Conservation (phyloP, 345 rosid genomes). For the Hevea brasiliensis region DNA sequence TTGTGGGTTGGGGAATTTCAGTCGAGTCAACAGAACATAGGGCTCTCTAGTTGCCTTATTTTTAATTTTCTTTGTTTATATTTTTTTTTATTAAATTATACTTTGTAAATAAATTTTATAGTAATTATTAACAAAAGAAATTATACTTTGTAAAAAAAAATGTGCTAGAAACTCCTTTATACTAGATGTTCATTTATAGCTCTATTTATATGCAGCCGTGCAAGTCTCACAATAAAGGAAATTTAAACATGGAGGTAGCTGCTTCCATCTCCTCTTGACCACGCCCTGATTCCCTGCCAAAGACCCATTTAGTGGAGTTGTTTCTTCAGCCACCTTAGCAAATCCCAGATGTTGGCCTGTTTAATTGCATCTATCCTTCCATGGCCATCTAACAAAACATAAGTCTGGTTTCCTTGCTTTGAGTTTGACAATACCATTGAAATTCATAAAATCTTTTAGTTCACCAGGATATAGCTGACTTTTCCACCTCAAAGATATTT, state of each 20-base stretch:
- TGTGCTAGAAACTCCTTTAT: too few species aligned
- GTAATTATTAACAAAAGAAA: too few species aligned
- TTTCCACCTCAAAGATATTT: conserved; percentile 18
- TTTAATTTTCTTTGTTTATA: too few species aligned
- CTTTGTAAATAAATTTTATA: too few species aligned
- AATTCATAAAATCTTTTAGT: conserved; percentile 37
- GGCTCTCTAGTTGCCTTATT: too few species aligned
- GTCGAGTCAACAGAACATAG: too few species aligned
- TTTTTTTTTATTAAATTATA: too few species aligned
- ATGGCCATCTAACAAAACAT: not conserved
- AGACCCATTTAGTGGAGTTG: conserved; percentile 1
- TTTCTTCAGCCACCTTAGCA: conserved; percentile 17
- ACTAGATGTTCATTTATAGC: too few species aligned
- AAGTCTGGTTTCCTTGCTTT: not conserved
- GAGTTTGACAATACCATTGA: conserved; percentile 20
- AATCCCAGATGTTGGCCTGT: conserved; percentile 35
- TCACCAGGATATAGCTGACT: conserved; percentile 25
- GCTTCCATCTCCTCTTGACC: conserved; percentile 41
- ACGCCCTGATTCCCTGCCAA: conserved; percentile 21
- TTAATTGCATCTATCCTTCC: conserved; percentile 37
- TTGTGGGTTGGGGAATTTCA: too few species aligned
- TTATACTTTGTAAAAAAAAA: too few species aligned
- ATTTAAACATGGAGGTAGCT: not conserved
- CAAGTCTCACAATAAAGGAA: not conserved
- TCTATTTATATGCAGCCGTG: too few species aligned